Evolutionary conservation across 2,329 filamentous ascomycete genomes (phyloP).

Genomic region (Diplodia intermedia): DNA sequence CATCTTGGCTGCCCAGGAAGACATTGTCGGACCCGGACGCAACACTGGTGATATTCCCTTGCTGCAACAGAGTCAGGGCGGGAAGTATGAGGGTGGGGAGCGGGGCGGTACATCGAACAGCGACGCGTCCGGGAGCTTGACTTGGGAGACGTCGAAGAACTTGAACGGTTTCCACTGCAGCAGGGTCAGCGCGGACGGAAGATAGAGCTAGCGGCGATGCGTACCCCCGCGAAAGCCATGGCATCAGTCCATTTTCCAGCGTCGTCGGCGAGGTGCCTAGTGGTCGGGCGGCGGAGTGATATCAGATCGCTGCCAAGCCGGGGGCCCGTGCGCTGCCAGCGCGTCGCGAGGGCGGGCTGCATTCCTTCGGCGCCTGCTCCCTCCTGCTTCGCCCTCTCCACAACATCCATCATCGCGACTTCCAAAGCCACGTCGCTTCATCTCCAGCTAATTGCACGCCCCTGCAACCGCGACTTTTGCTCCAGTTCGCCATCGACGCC

Average conservation of each 20-base stretch:
- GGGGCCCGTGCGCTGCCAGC: constrained; percentile 24
- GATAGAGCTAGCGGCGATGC: neutral
- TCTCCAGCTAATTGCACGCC: constrained; percentile 21
- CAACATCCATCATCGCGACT: constrained; percentile 25
- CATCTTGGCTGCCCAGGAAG: constrained; percentile 86
- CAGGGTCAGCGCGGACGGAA: neutral
- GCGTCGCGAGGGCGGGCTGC: constrained; percentile 14
- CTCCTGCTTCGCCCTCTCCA: constrained; percentile 26
- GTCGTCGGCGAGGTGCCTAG: constrained; percentile 16
- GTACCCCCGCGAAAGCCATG: constrained; percentile 53
- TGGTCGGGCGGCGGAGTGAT: constrained; percentile 12
- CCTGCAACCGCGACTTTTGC: constrained; percentile 5
- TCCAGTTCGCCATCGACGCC: neutral
- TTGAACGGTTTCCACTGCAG: constrained; percentile 96
- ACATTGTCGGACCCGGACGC: constrained; percentile 88
- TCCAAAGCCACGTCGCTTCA: constrained; percentile 28
- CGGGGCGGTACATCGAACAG: constrained; percentile 72
- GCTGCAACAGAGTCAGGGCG: constrained; percentile 47
- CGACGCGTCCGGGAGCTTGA: constrained; percentile 77
- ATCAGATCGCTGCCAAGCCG: constrained; percentile 27
- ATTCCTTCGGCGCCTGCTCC: constrained; percentile 19
- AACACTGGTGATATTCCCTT: constrained; percentile 76
- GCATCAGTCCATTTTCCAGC: constrained; percentile 33
- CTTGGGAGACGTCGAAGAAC: constrained; percentile 94
- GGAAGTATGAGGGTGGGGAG: constrained; percentile 11